These are phyloP conservation scores for Monascus ruber DNA, from an alignment of 2,329 filamentous ascomycete genomes.

Conservation along the genomic window DNA sequence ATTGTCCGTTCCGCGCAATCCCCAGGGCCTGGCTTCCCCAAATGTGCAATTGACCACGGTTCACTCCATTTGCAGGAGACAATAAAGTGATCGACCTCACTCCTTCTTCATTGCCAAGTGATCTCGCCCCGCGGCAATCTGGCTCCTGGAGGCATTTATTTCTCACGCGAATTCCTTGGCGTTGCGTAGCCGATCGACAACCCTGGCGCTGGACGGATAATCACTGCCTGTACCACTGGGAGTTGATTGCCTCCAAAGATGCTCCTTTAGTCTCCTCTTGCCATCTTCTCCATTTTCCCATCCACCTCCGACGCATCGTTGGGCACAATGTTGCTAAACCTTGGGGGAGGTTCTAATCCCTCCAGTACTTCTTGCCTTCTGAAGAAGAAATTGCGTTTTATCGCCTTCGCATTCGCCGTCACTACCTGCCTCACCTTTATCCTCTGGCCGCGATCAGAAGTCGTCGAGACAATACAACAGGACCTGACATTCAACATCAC, in stretches of 20 bases:
- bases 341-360: conserved; percentile 11
- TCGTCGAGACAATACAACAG: conserved; percentile 4
- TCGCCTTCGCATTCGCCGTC: conserved; percentile 12
- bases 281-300: neutral
- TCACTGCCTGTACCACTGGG: no score
- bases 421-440: conserved; percentile 14
- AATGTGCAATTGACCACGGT: no score
- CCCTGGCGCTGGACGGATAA: no score
- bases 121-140: no score
- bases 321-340: conserved; percentile 13
- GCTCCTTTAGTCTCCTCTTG: neutral
- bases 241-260: conserved; percentile 2
- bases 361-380: conserved; percentile 19
- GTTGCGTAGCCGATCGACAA: no score
- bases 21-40: no score
- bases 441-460: conserved; percentile 15
- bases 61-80: no score
- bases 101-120: no score
- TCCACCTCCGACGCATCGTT: neutral
- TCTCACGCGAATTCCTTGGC: no score
- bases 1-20: no score
- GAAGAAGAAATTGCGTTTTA: conserved; percentile 20
- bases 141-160: no score
- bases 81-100: no score
- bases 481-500: conserved; percentile 18